phyloP scores from a whole-genome alignment of 495 filamentous ascomycete species.

The Penicillium paradoxum region DNA sequence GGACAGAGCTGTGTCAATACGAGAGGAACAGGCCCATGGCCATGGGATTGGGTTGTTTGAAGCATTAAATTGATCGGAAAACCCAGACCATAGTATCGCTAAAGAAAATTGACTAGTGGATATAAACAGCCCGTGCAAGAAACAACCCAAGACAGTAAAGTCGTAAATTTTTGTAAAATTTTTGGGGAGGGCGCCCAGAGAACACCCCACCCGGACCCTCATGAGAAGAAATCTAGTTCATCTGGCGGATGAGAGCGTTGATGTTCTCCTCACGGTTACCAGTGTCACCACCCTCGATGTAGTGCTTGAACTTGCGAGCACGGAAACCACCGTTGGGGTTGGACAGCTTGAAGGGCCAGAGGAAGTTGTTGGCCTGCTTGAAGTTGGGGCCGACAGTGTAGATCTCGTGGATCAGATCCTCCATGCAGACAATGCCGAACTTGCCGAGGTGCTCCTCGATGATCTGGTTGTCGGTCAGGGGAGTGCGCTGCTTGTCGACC shows the following conservation, averaged over 20 bases:
- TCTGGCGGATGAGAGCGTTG: conserved; percentile 92
- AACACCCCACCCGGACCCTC: conserved; percentile 3
- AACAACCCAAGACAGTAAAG: conserved; percentile 22
- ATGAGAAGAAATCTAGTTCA: conserved; percentile 69
- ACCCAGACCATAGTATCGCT: conserved; percentile 41
- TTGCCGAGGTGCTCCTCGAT: conserved; percentile 95
- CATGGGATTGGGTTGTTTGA: conserved; percentile 33
- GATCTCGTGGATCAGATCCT: conserved; percentile 99
- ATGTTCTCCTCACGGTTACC: conserved; percentile 99
- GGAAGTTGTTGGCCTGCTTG: conserved; percentile 99
- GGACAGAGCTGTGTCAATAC: neutral
- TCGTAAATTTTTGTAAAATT: conserved; percentile 18
- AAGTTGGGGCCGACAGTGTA: conserved; percentile 98
- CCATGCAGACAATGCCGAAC: conserved; percentile 98
- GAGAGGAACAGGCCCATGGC: conserved; percentile 6
- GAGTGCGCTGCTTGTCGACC: conserved; percentile 91
- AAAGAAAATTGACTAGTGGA: conserved; percentile 32
- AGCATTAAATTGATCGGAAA: conserved; percentile 37
- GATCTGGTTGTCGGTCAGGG: conserved; percentile 95
- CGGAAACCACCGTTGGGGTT: conserved; percentile 96
- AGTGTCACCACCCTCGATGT: conserved; percentile 96
- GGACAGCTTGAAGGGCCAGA: conserved; percentile 99
- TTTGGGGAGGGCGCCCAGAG: conserved; percentile 7
- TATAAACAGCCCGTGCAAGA: conserved; percentile 35
- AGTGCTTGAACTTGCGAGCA: conserved; percentile 97